Percentiles rank a stretch among this genome's conserved stretches.
These are phyloP conservation scores for Shiraia bambusicola DNA, from an alignment of 2,329 filamentous ascomycete species.

Conservation along the genomic window DNA sequence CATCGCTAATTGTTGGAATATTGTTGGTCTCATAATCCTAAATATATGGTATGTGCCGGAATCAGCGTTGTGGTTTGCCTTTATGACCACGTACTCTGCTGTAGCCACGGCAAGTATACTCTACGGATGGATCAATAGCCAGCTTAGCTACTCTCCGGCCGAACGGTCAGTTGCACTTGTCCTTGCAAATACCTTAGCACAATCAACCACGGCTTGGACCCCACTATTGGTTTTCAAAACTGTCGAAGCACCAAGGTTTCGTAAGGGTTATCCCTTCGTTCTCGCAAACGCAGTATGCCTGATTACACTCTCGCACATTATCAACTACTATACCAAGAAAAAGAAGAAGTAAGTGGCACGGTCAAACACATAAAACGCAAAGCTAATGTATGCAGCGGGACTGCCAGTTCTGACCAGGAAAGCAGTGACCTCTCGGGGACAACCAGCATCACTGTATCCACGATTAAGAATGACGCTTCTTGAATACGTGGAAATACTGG, in stretches of 20 bases:
- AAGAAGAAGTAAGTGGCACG: conserved; percentile 6
- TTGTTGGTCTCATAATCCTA: conserved; percentile 56
- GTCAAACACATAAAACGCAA: background rate
- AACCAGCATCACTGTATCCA: background rate
- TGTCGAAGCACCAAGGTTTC: conserved; percentile 47
- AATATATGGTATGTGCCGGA: conserved; percentile 60
- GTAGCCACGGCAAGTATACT: conserved; percentile 58
- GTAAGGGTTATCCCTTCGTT: conserved; percentile 48
- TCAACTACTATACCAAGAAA: conserved; percentile 15
- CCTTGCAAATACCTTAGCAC: conserved; percentile 55
- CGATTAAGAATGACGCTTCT: conserved; percentile 4
- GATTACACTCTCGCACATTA: conserved; percentile 30
- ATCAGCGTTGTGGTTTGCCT: conserved; percentile 56
- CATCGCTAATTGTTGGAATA: conserved; percentile 53
- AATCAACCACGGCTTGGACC: conserved; percentile 60
- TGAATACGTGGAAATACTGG: too few relatives aligned
- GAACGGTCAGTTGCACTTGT: conserved; percentile 55
- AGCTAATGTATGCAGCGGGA: conserved; percentile 2
- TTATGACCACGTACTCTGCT: conserved; percentile 53
- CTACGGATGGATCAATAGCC: conserved; percentile 59
- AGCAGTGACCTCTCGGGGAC: conserved; percentile 9
- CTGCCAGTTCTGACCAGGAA: conserved; percentile 4
- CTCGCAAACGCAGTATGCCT: conserved; percentile 44
- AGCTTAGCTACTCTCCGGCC: conserved; percentile 49
- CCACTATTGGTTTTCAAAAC: conserved; percentile 55